These are phyloP conservation scores for Pleurotus cornucopiae DNA, from an alignment of 768 basidiomycete species.

Conservation along the genomic window DNA sequence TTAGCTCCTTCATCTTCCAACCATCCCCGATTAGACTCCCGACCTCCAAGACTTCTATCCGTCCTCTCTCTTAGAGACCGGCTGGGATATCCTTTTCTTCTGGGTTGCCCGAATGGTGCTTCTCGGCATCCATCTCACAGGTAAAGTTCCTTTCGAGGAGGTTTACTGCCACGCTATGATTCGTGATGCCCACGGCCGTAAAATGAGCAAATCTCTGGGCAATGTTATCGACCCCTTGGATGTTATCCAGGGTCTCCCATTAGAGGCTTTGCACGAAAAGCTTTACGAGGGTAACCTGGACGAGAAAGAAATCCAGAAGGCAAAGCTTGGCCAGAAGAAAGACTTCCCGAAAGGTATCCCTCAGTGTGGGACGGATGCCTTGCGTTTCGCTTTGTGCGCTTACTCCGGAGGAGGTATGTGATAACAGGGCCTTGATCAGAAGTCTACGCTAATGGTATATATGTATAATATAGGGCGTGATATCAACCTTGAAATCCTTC, in stretches of 20 bases:
- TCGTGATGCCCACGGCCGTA: slow-evolving; percentile 96
- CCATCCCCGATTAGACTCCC: slow-evolving; percentile 44
- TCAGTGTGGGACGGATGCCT: slow-evolving; percentile 95
- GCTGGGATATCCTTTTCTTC: slow-evolving; percentile 99
- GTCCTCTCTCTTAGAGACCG: slow-evolving; percentile 87
- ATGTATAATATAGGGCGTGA: slow-evolving; percentile 64
- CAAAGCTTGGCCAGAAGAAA: slow-evolving; percentile 94
- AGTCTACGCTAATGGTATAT: too few relatives aligned
- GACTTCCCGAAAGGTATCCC: slow-evolving; percentile 99
- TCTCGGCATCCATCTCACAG: slow-evolving; percentile 86
- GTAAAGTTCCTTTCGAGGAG: slow-evolving; percentile 88
- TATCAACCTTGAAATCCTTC: slow-evolving; percentile 93
- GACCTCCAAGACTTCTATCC: slow-evolving; percentile 87
- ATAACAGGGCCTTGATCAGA: too few relatives aligned
- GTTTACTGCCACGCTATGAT: slow-evolving; percentile 99
- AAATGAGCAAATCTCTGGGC: slow-evolving; percentile 98
- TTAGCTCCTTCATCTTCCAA: neutral
- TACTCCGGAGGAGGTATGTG: slow-evolving; percentile 81
- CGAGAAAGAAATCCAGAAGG: slow-evolving; percentile 87
- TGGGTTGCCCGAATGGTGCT: slow-evolving; percentile 99
- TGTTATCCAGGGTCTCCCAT: slow-evolving; percentile 79
- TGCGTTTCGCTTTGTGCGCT: slow-evolving; percentile 92
- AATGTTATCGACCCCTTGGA: slow-evolving; percentile 98
- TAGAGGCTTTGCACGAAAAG: slow-evolving; percentile 82
- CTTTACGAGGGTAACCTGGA: slow-evolving; percentile 90